These are phyloP conservation scores for Mollisiaceae sp. DNA, from an alignment of 2,329 filamentous ascomycete genomes.

Conservation along the genomic window DNA sequence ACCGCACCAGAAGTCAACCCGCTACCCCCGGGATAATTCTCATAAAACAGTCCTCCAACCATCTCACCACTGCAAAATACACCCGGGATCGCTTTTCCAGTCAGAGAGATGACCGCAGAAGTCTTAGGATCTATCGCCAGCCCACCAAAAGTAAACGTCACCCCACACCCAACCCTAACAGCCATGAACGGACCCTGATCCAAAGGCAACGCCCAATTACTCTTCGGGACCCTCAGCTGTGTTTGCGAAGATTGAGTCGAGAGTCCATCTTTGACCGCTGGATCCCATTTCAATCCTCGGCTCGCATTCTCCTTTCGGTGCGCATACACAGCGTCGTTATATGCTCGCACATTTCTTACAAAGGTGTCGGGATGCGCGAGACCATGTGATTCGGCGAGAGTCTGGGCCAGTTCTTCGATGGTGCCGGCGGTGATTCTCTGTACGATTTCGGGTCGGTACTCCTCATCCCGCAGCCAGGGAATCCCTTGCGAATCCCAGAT, in stretches of 20 bases:
- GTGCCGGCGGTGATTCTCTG: slow-evolving; percentile 55
- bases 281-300: slow-evolving; percentile 55
- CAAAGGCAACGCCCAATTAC: slow-evolving; percentile 69
- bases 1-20: slow-evolving; percentile 65
- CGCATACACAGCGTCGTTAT: slow-evolving; percentile 60
- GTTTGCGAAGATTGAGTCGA: slow-evolving; percentile 59
- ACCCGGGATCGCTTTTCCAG: slow-evolving; percentile 54
- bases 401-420: slow-evolving; percentile 60
- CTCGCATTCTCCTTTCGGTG: slow-evolving; percentile 52
- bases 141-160: slow-evolving; percentile 73
- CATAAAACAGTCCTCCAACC: slow-evolving; percentile 67
- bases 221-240: slow-evolving; percentile 58
- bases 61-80: slow-evolving; percentile 69
- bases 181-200: slow-evolving; percentile 63
- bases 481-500: slow-evolving; percentile 62
- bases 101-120: slow-evolving; percentile 55
- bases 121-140: slow-evolving; percentile 60
- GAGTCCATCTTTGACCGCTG: slow-evolving; percentile 63
- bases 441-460: slow-evolving; percentile 65
- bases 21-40: slow-evolving; percentile 67
- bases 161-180: slow-evolving; percentile 66
- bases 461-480: slow-evolving; percentile 61
- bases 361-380: slow-evolving; percentile 54
- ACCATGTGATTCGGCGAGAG: slow-evolving; percentile 50
- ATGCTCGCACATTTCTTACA: slow-evolving; percentile 56